Conservation (phyloP, 345 rosid species). For the Euphorbia tirucalli region DNA sequence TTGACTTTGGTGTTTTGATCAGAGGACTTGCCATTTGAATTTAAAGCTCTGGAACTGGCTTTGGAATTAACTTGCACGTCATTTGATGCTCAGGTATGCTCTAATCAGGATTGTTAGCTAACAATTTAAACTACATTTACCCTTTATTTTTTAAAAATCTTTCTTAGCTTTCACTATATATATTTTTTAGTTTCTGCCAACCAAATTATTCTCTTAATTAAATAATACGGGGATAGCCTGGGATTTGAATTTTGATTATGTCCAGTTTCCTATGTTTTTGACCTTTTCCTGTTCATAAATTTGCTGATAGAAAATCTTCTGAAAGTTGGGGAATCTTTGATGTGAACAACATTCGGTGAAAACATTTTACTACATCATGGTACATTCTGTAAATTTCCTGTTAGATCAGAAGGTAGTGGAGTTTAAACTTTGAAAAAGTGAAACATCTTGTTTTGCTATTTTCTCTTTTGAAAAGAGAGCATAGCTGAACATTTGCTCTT, state of each 20-base stretch:
- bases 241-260: neutral
- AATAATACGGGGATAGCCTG: neutral
- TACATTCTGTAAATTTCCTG: neutral
- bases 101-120: slow-evolving; percentile 13
- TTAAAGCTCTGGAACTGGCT: slow-evolving; percentile 89
- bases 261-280: neutral
- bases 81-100: slow-evolving; percentile 81
- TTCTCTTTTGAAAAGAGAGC: neutral
- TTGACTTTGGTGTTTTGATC: slow-evolving; percentile 31
- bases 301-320: neutral
- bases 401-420: neutral
- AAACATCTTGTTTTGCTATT: neutral
- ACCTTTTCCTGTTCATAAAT: slow-evolving; percentile 8
- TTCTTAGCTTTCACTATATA: neutral
- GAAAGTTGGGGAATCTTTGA: slow-evolving; percentile 4
- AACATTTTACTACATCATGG: neutral
- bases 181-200: neutral
- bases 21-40: slow-evolving; percentile 98
- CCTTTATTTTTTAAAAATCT: neutral
- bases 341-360: neutral
- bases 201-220: slow-evolving; percentile 4
- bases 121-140: neutral
- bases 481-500: neutral
- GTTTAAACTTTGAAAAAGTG: neutral
- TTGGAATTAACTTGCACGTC: slow-evolving; percentile 85